A percentile compares a stretch with the other conserved stretches of the same genome.
These are phyloP conservation scores for Purshia tridentata DNA, from an alignment of 306 rosid species.

Conservation along the genomic window DNA sequence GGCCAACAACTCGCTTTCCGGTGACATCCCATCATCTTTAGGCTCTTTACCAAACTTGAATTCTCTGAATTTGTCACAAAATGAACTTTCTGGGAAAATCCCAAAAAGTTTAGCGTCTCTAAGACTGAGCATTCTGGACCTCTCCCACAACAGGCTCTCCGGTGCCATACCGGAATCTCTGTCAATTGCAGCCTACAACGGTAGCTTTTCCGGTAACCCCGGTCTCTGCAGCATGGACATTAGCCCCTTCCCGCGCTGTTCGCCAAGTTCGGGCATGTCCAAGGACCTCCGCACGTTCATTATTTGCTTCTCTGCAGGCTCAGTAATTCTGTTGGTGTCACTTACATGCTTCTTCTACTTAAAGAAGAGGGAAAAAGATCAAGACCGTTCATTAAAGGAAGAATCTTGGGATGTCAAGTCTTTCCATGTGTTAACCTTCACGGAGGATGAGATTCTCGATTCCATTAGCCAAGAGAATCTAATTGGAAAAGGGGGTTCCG, in stretches of 20 bases:
- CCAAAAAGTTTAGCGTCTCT: constrained; percentile 53
- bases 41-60: constrained; percentile 59
- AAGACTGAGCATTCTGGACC: constrained; percentile 64
- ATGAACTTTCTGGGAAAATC: constrained; percentile 64
- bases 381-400: constrained; percentile 58
- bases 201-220: constrained; percentile 71
- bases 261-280: constrained; percentile 39
- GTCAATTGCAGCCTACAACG: constrained; percentile 64
- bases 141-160: constrained; percentile 54
- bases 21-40: constrained; percentile 58
- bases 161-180: constrained; percentile 66
- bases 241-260: constrained; percentile 47
- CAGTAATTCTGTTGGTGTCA: constrained; percentile 26
- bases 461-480: constrained; percentile 80
- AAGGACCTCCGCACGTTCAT: constrained; percentile 44
- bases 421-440: constrained; percentile 74
- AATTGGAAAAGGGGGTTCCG: constrained; percentile 88
- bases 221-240: constrained; percentile 56
- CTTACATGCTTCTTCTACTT: constrained; percentile 34
- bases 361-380: constrained; percentile 40
- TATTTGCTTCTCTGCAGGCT: constrained; percentile 46
- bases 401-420: constrained; percentile 90
- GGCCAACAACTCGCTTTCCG: constrained; percentile 50
- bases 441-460: constrained; percentile 82
- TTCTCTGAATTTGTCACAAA: constrained; percentile 59